Evolutionary conservation across 805 yeast species (phyloP).

Genomic region (Starmerella stellata): DNA sequence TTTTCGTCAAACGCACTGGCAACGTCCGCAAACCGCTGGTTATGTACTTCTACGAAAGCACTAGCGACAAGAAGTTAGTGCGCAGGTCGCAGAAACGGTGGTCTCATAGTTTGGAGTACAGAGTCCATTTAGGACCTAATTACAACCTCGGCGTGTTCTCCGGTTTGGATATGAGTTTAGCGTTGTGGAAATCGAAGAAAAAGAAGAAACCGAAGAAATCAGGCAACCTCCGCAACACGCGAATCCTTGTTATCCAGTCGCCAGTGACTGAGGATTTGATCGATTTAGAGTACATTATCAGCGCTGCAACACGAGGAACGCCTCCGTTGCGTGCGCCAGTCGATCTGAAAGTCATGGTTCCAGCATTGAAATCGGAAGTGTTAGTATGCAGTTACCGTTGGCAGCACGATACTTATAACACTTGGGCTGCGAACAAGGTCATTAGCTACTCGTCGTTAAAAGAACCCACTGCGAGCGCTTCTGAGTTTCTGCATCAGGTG

Average conservation of each 20-base stretch:
- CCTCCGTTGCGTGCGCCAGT: not conserved
- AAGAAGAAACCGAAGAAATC: not conserved
- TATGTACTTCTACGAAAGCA: constrained; percentile 42
- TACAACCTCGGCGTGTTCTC: constrained; percentile 40
- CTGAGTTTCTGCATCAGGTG: constrained; percentile 1
- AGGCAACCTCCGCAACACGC: constrained; percentile 1
- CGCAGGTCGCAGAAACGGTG: constrained; percentile 10
- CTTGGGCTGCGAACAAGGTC: not conserved
- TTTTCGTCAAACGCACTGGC: constrained; percentile 51
- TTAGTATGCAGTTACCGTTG: not conserved
- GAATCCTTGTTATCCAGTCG: constrained; percentile 8
- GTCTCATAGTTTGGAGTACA: constrained; percentile 16
- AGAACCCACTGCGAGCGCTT: constrained; percentile 7
- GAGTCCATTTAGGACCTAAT: constrained; percentile 14
- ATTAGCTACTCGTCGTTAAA: constrained; percentile 8
- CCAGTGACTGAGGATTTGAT: constrained; percentile 5
- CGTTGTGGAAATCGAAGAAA: constrained; percentile 26
- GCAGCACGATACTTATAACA: not conserved
- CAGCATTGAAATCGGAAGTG: constrained; percentile 5
- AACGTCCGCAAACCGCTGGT: constrained; percentile 33
- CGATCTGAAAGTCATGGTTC: constrained; percentile 1
- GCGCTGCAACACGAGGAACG: constrained; percentile 5
- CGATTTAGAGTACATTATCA: constrained; percentile 8
- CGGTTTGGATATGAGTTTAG: constrained; percentile 50
- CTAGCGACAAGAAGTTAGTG: constrained; percentile 22